phyloP scores from a whole-genome alignment of 129 eudicot genomes.

The Flaveria linearis region DNA sequence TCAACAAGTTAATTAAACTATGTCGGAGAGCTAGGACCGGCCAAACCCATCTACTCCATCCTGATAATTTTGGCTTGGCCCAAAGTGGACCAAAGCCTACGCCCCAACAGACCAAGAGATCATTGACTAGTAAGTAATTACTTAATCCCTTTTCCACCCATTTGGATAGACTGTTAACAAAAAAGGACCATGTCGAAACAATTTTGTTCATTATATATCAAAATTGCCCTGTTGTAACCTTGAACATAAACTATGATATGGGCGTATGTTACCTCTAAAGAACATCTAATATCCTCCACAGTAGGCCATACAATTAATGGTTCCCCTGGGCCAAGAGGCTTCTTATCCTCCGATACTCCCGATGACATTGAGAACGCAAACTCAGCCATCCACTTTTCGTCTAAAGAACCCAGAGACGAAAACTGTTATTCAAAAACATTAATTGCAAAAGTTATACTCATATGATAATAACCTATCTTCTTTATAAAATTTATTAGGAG shows the following conservation, averaged over 20 bases:
- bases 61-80: too few relatives aligned
- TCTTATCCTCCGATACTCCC: slow-evolving; percentile 74
- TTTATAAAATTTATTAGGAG: not conserved
- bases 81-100: too few relatives aligned
- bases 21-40: too few relatives aligned
- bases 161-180: not conserved
- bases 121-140: not conserved
- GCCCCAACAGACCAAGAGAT: too few relatives aligned
- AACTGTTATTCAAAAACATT: slow-evolving; percentile 53
- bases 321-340: slow-evolving; percentile 84
- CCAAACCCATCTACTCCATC: too few relatives aligned
- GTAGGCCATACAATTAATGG: slow-evolving; percentile 91
- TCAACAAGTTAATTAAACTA: too few relatives aligned
- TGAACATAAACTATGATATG: slow-evolving; percentile 16
- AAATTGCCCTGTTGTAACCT: not conserved
- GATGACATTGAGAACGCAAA: slow-evolving; percentile 82
- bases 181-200: not conserved
- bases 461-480: not conserved
- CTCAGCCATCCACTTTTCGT: slow-evolving; percentile 99
- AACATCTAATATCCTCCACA: slow-evolving; percentile 95
- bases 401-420: slow-evolving; percentile 94
- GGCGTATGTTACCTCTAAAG: slow-evolving; percentile 68
- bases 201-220: not conserved
- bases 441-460: slow-evolving; percentile 3
- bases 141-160: not conserved